Base-by-base conservation (phyloP, 1,284 basidiomycete genomes). In the Malassezia dermatis region DNA sequence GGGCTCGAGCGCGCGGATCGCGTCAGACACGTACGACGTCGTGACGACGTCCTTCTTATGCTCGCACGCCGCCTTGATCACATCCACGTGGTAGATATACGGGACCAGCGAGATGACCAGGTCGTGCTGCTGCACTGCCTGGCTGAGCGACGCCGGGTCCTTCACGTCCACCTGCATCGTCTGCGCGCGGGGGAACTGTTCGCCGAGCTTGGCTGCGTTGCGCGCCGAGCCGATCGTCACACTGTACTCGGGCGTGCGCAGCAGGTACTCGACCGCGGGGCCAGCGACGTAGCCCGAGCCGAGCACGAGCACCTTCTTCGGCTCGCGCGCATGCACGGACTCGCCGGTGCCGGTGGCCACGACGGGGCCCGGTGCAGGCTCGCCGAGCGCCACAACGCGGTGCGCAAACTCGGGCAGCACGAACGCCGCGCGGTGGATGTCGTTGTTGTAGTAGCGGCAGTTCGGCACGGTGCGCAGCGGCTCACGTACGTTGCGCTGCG, bases 101-200 rank as follows among this genome's bases (percentile, higher is more conserved):
- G 94, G 94, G 63, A 99, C 90, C 72, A 98, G 83, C 31, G 89
- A 94, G 72, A 98, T 87, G 74, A 98, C 89, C 56, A 96, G 81
- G 77, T 98, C 89, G 76, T 89, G 84, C 48, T 82, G 84, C 42
- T 86, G 86, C 60, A 99, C 81, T 45, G 84, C 83, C 35, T 80
- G 79, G 66, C 89, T 86, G 45, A 98, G 84, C 4, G 83, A 85
- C 15, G 80, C 78, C 32, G 82, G 76, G 65, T 85, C 79, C 67
- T 80, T 81, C 48, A 91, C 91, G 73, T 98, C 89, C 59, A 98
- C 81, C 17, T 88, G 84, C 64, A 87, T 80, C 12, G 84, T 84
- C 3, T 77, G 78, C 12, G 86, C 84, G 60, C 85, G 83, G 12
- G 28, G 80, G 82, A 44, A 86, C 80, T 67, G 81, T 82, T 49